A percentile compares a stretch with the other conserved stretches of the same genome.
Conservation (phyloP, 2,329 filamentous ascomycete species). For the Colletotrichum sp. region DNA sequence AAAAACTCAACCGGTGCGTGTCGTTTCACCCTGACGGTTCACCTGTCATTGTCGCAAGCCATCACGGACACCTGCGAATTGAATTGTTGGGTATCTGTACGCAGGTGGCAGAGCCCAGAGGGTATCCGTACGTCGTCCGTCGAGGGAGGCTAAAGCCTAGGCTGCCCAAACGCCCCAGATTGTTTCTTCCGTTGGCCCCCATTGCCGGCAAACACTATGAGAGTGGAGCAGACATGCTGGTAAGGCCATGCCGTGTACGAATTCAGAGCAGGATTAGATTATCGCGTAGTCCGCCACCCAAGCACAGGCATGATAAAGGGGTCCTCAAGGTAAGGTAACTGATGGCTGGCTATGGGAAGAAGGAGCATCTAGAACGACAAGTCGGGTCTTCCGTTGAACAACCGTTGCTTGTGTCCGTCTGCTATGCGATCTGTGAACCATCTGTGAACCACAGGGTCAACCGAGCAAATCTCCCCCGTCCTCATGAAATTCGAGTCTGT, state of each 20-base stretch:
- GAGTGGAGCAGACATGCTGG: conserved; percentile 1
- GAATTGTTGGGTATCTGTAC: neutral
- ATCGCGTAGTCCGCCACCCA: neutral
- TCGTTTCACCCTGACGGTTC: conserved; percentile 5
- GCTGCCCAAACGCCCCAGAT: conserved; percentile 4
- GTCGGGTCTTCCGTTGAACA: neutral
- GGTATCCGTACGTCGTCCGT: neutral
- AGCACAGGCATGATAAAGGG: neutral
- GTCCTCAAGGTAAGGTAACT: neutral
- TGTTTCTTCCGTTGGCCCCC: conserved; percentile 1
- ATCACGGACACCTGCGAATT: neutral
- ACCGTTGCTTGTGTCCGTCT: neutral
- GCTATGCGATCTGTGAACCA: neutral
- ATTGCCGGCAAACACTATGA: neutral
- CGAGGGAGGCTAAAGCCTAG: neutral
- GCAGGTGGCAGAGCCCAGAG: neutral
- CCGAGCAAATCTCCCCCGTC: neutral
- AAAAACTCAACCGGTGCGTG: neutral
- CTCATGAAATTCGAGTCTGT: neutral
- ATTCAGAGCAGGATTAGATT: neutral
- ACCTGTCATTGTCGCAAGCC: neutral
- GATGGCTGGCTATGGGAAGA: neutral
- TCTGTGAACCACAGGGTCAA: neutral
- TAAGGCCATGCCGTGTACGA: neutral
- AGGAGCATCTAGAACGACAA: neutral